These are phyloP conservation scores for Golovinomyces cichoracearum DNA, from an alignment of 2,329 filamentous ascomycete genomes.

Conservation along the genomic window DNA sequence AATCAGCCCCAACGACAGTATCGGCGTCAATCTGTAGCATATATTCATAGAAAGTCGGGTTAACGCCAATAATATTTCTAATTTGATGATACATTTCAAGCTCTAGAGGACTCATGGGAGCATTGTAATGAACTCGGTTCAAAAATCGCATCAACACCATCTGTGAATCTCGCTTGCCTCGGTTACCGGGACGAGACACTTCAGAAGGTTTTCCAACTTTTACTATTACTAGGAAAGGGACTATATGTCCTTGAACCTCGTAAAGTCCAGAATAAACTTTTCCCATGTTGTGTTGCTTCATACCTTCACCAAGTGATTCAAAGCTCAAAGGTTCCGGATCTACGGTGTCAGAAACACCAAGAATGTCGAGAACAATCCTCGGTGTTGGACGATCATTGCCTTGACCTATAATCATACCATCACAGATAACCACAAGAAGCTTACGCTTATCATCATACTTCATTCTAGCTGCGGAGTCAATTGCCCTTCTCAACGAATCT, in stretches of 20 bases:
- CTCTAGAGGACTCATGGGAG: conserved; percentile 85
- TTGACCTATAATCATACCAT: conserved; percentile 98
- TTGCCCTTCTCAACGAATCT: conserved; percentile 83
- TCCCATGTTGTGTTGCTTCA: conserved; percentile 98
- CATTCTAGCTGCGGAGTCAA: conserved; percentile 88
- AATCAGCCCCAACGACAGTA: conserved; percentile 73
- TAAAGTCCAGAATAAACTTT: conserved; percentile 96
- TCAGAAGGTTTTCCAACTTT: conserved; percentile 79
- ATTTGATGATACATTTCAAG: conserved; percentile 98
- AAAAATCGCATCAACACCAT: conserved; percentile 98
- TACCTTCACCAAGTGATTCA: conserved; percentile 79
- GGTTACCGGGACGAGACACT: conserved; percentile 57
- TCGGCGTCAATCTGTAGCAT: conserved; percentile 92
- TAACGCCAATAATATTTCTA: conserved; percentile 93
- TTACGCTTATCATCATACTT: conserved; percentile 97
- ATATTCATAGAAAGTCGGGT: conserved; percentile 95
- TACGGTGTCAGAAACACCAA: conserved; percentile 77
- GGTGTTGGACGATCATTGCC: conserved; percentile 92
- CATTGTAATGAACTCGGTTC: conserved; percentile 94
- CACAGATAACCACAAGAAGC: conserved; percentile 71
- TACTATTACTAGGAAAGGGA: conserved; percentile 87
- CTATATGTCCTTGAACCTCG: conserved; percentile 92
- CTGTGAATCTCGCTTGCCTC: conserved; percentile 97
- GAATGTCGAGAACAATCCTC: conserved; percentile 84
- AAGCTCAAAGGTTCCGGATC: conserved; percentile 93